These are phyloP conservation scores for Brassica rapa DNA, from an alignment of 345 rosid genomes.

Conservation along the genomic window DNA sequence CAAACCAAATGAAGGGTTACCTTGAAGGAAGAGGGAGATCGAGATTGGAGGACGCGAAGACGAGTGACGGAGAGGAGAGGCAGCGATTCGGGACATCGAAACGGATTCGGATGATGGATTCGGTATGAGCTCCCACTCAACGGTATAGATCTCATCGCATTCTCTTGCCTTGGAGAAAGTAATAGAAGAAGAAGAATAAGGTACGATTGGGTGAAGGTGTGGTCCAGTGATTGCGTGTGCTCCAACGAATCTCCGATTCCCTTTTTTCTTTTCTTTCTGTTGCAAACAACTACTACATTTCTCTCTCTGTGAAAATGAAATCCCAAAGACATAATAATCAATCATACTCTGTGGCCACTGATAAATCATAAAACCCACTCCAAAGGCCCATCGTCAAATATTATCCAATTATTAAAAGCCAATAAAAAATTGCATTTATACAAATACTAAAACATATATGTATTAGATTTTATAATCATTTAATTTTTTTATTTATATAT, in stretches of 20 bases:
- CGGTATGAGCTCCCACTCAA: conserved; percentile 9
- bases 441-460: neutral
- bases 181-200: neutral
- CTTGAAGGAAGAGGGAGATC: conserved; percentile 31
- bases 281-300: no score
- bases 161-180: neutral
- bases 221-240: neutral
- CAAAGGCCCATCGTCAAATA: no score
- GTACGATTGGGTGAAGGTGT: neutral
- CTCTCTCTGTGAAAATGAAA: no score
- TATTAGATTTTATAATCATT: no score
- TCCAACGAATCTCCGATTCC: no score
- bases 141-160: conserved; percentile 29
- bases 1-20: neutral
- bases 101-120: conserved; percentile 17
- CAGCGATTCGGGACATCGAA: conserved; percentile 23
- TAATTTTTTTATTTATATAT: no score
- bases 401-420: no score
- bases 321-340: no score
- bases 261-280: no score
- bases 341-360: no score
- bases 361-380: no score
- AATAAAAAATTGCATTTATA: no score
- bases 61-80: conserved; percentile 20
- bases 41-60: conserved; percentile 12